Percentiles rank a stretch among this genome's conserved stretches.
phyloP scores from a whole-genome alignment of 371 early-diverging fungal genomes.

The Apophysomyces trapeziformis region DNA sequence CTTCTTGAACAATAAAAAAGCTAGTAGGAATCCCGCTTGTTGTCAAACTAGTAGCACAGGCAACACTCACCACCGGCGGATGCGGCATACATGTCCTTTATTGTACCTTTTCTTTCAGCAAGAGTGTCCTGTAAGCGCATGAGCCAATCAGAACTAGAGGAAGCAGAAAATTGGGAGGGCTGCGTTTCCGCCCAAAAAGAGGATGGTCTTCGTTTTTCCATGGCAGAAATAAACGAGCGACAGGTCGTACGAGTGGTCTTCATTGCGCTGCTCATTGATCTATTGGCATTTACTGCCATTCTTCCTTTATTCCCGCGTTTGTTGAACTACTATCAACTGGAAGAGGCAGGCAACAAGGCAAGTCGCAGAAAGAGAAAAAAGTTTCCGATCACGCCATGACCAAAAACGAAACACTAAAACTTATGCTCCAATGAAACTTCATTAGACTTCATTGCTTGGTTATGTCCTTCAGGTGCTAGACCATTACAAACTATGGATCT shows the following conservation, averaged over 20 bases:
- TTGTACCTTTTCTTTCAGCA: too few species aligned
- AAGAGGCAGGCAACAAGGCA: conserved; percentile 58
- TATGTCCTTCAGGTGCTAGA: conserved; percentile 38
- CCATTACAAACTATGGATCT: conserved; percentile 42
- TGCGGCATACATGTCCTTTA: too few species aligned
- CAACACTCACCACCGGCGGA: too few species aligned
- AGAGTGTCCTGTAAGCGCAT: too few species aligned
- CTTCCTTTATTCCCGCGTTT: conserved; percentile 90
- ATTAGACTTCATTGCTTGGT: conserved; percentile 38
- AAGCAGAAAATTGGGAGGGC: too few species aligned
- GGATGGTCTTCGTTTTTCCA: neutral
- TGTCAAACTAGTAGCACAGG: too few species aligned
- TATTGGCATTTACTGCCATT: conserved; percentile 97
- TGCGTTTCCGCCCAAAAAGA: neutral
- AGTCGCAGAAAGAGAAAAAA: neutral
- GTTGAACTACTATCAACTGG: conserved; percentile 61
- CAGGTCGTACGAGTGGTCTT: conserved; percentile 57
- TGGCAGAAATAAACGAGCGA: conserved; percentile 9
- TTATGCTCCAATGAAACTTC: neutral
- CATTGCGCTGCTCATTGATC: conserved; percentile 84
- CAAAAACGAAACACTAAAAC: neutral
- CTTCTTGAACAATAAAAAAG: too few species aligned
- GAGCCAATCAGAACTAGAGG: too few species aligned
- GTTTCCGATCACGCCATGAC: too few species aligned
- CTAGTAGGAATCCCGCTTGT: too few species aligned